Evolutionary conservation across 1,284 basidiomycete genomes (phyloP).

Genomic region (Cryptococcus sp.): DNA sequence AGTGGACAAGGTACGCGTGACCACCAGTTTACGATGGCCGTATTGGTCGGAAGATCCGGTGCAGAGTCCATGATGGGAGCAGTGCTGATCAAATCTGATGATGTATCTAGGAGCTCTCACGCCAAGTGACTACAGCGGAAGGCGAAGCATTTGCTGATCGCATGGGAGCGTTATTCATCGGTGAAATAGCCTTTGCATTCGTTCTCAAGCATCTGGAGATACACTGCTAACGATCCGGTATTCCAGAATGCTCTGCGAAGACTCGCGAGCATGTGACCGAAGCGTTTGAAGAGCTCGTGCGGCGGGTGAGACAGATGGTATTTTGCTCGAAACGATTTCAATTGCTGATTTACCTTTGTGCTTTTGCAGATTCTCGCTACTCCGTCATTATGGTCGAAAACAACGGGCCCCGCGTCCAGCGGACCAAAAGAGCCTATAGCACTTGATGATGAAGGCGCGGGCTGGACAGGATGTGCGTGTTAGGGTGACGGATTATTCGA

Average conservation of each 20-base stretch:
- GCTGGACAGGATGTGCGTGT: slow-evolving; percentile 13
- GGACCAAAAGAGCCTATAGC: slow-evolving; percentile 8
- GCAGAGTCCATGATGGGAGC: neutral
- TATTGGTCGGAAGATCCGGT: neutral
- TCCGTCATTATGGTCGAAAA: slow-evolving; percentile 45
- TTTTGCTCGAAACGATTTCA: neutral
- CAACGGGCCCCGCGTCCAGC: neutral
- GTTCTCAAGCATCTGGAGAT: neutral
- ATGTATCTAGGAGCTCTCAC: slow-evolving; percentile 71
- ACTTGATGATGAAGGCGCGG: slow-evolving; percentile 9
- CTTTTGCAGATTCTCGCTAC: slow-evolving; percentile 51
- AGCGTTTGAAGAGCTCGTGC: slow-evolving; percentile 77
- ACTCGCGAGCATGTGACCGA: slow-evolving; percentile 76
- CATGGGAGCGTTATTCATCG: slow-evolving; percentile 81
- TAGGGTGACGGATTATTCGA: no score
- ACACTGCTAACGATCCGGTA: slow-evolving; percentile 7
- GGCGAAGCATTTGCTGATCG: slow-evolving; percentile 76
- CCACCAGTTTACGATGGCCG: neutral
- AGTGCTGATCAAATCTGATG: neutral
- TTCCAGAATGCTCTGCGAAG: slow-evolving; percentile 68
- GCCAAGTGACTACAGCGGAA: slow-evolving; percentile 79
- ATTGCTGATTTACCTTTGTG: neutral
- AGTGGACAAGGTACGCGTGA: slow-evolving; percentile 70
- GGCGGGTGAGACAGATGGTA: slow-evolving; percentile 52
- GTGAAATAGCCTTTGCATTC: slow-evolving; percentile 59